Conservation (phyloP, 192 early-diverging fungal species). For the Coemansia pectinata region DNA sequence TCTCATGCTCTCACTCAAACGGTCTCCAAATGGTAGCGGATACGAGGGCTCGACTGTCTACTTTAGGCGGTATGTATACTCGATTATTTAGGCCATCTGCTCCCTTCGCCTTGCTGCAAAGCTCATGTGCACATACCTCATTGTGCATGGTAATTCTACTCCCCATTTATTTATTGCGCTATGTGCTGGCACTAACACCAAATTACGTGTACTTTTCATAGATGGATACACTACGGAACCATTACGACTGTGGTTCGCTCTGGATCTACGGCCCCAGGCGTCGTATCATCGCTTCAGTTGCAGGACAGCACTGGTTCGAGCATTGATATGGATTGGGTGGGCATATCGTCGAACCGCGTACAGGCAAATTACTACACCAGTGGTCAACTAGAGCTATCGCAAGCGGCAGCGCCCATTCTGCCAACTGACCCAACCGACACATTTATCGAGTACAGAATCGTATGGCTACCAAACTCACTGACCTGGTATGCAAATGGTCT, state of each 20-base stretch:
- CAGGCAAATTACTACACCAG: slow-evolving; percentile 65
- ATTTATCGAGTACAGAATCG: slow-evolving; percentile 62
- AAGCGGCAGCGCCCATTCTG: slow-evolving; percentile 22
- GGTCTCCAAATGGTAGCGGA: slow-evolving; percentile 39
- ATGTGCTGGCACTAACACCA: neutral
- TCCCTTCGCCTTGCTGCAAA: neutral
- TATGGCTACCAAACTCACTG: slow-evolving; percentile 62
- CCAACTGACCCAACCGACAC: slow-evolving; percentile 38
- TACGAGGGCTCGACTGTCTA: slow-evolving; percentile 51
- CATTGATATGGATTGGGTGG: slow-evolving; percentile 67
- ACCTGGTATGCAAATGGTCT: slow-evolving; percentile 60
- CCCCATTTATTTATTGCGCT: neutral
- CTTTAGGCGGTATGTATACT: slow-evolving; percentile 26
- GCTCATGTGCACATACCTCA: neutral
- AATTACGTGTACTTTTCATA: neutral
- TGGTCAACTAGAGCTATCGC: slow-evolving; percentile 42
- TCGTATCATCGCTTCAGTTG: slow-evolving; percentile 62
- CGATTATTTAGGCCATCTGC: neutral
- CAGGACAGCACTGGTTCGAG: slow-evolving; percentile 59
- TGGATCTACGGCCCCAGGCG: slow-evolving; percentile 56
- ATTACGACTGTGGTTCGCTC: slow-evolving; percentile 58
- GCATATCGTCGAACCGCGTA: slow-evolving; percentile 53
- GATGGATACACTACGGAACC: slow-evolving; percentile 64
- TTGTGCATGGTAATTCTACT: neutral
- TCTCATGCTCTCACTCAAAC: slow-evolving; percentile 49